Conservation (phyloP, 2,329 filamentous ascomycete species). For the Stylonectria norvegica region DNA sequence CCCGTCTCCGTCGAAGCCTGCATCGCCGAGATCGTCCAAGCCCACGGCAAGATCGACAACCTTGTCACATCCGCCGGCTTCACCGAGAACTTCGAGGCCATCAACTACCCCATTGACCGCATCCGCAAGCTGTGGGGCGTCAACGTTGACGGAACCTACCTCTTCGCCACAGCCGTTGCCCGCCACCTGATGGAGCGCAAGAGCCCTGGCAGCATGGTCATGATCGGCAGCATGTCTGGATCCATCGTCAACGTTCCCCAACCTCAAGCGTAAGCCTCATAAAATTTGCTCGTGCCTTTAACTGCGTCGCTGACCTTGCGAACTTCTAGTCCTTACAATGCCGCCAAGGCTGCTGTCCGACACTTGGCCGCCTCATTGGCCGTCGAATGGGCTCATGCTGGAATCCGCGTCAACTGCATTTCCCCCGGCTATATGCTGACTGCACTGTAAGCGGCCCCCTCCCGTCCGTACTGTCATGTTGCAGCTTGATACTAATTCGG, state of each 20-base stretch:
- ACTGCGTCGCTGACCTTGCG: too few species aligned
- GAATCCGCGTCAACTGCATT: conserved; percentile 93
- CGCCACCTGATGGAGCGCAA: conserved; percentile 85
- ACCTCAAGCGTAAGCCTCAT: conserved; percentile 68
- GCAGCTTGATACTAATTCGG: conserved; percentile 7
- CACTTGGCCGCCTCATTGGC: conserved; percentile 85
- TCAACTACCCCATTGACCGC: conserved; percentile 84
- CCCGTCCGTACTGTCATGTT: not conserved
- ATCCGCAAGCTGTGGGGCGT: conserved; percentile 93
- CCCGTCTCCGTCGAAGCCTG: conserved; percentile 73
- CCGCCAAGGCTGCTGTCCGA: conserved; percentile 85
- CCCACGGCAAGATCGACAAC: conserved; percentile 81
- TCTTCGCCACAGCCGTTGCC: conserved; percentile 80
- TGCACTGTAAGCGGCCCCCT: conserved; percentile 63
- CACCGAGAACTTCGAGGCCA: conserved; percentile 91
- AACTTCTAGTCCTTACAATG: conserved; percentile 70
- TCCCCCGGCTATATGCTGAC: conserved; percentile 96
- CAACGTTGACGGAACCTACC: conserved; percentile 88
- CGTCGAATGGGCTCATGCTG: conserved; percentile 86
- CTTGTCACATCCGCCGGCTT: conserved; percentile 96
- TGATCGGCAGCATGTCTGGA: conserved; percentile 95
- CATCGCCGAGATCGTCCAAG: conserved; percentile 55
- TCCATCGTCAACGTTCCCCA: conserved; percentile 93
- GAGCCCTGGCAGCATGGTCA: conserved; percentile 78
- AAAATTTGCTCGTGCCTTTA: too few species aligned